Evolutionary conservation across 2,329 filamentous ascomycete species (phyloP), one percentile per base, ranked within the genome.

Genomic region (Chaetomium globosum): DNA sequence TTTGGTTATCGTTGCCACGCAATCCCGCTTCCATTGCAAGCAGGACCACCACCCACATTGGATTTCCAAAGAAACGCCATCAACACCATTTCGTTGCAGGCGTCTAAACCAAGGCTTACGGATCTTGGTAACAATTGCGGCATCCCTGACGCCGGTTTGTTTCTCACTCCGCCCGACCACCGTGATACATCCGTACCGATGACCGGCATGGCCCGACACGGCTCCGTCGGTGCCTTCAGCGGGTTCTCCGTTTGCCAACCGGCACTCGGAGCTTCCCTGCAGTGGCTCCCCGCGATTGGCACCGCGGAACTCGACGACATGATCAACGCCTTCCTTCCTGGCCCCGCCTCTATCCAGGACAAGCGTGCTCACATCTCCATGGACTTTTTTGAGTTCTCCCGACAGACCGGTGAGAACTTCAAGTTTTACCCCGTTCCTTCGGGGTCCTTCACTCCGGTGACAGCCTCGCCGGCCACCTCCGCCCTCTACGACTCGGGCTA

Each of bases 231-330:
- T 66, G 71, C 75, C 68, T 71, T 78, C 46, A 75, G 81, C 76
- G 83, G 83, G 64, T 87, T 87, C 75, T 86, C 85, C 66, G 80
- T 88, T 74, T 85, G 82, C 73, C 86, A 89, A 78, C 80, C 84
- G 52, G 75, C 79, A 57, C 78, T 86, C 62, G 86, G 86, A 59
- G 80, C 82, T 56, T 77, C 82, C 67, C 79, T 89, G 64, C 80
- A 92, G 77, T 87, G 92, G 83, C 77, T 87, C 75, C 83, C 91
- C 79, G 78, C 88, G 72, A 79, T 92, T 76, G 79, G 88, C 73
- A 80, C 83, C 67, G 71, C 84, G 77, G 82, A 91, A 75, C 81
- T 89, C 61, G 85, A 88, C 71, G 78, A 83, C 61, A 76, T 89
- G 74, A 81, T 89, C 71, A 78, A 86, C 74, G 80, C 81, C 67